Conservation (phyloP, 2,329 filamentous ascomycete species). For the Beauveria brongniartii region DNA sequence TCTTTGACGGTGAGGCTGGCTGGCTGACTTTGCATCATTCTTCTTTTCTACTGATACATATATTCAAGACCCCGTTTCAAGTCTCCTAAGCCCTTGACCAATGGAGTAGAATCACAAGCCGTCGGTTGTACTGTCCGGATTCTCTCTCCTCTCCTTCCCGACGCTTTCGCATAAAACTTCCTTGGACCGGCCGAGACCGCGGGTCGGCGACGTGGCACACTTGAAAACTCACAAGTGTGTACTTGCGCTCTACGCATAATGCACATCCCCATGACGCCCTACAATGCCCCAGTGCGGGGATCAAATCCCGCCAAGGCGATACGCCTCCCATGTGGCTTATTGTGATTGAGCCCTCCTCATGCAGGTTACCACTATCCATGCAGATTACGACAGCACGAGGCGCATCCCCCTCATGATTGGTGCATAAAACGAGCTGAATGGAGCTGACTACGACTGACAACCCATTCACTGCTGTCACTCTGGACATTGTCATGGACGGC, state of each 20-base stretch:
- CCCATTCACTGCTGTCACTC: not conserved
- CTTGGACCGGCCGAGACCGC: not conserved
- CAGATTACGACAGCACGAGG: not conserved
- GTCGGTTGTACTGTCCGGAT: not conserved
- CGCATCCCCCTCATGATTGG: not conserved
- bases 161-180: not conserved
- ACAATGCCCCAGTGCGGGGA: not conserved
- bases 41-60: no score
- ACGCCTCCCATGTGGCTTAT: constrained; percentile 1
- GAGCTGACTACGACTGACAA: not conserved
- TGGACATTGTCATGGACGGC: not conserved
- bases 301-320: not conserved
- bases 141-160: not conserved
- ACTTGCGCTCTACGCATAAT: no score
- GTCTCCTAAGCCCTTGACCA: not conserved
- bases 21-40: not conserved
- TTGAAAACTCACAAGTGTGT: not conserved
- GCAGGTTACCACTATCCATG: not conserved
- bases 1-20: not conserved
- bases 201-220: not conserved
- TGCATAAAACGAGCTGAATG: not conserved
- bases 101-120: not conserved
- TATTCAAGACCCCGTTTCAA: no score
- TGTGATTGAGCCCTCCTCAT: not conserved
- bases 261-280: not conserved